phyloP scores from a whole-genome alignment of 352 stramenopile genomes.

The Phytophthora agathidicida region DNA sequence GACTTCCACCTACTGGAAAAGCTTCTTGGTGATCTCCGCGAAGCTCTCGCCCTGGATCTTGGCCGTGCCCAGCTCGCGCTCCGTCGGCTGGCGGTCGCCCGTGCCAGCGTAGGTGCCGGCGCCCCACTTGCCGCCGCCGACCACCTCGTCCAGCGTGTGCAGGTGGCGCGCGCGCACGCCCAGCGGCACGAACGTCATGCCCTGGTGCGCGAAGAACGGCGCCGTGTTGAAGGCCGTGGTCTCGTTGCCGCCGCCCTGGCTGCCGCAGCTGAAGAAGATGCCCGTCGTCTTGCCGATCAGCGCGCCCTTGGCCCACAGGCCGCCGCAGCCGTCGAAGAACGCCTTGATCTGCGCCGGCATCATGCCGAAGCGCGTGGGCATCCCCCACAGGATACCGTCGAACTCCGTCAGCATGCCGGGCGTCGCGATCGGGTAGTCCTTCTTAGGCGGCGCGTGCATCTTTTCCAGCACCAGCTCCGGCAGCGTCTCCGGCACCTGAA shows the following conservation, averaged over 20 bases:
- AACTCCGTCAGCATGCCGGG: constrained; percentile 55
- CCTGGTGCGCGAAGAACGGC: constrained; percentile 78
- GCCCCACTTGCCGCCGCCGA: constrained; percentile 61
- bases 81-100: constrained; percentile 60
- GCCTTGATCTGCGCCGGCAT: constrained; percentile 75
- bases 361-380: constrained; percentile 86
- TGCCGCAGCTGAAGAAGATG: constrained; percentile 70
- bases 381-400: constrained; percentile 68
- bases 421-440: constrained; percentile 59
- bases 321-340: constrained; percentile 73
- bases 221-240: constrained; percentile 71
- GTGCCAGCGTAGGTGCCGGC: constrained; percentile 68
- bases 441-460: constrained; percentile 79
- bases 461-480: constrained; percentile 69
- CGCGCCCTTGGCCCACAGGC: constrained; percentile 66
- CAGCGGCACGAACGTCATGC: constrained; percentile 83
- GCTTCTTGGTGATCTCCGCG: constrained; percentile 47
- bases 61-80: constrained; percentile 65
- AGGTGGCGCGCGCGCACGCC: constrained; percentile 44
- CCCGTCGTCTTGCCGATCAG: constrained; percentile 75
- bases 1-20: constrained; percentile 42
- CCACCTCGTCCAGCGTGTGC: constrained; percentile 54
- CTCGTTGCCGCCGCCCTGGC: constrained; percentile 79
- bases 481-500: constrained; percentile 77
- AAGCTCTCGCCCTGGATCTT: constrained; percentile 77